A percentile compares a stretch with the other conserved stretches of the same genome.
Evolutionary conservation across 306 rosid genomes (phyloP).

Genomic region (Acacia confusa): DNA sequence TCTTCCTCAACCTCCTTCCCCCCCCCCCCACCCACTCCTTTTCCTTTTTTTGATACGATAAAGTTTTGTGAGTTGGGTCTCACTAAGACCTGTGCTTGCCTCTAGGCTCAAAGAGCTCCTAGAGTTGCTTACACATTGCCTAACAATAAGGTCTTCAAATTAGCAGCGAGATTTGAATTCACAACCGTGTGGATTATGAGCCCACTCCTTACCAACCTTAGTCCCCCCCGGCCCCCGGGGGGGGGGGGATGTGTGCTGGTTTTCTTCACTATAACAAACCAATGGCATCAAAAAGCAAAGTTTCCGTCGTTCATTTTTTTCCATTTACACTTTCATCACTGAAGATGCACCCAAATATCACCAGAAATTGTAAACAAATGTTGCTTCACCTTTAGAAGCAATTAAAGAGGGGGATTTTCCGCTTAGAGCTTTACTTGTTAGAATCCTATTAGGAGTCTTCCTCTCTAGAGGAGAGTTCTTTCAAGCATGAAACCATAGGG

Average conservation of each 20-base stretch:
- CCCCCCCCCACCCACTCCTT: not conserved
- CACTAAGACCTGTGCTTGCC: too few species aligned
- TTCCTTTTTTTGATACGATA: too few species aligned
- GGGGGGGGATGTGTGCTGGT: too few species aligned
- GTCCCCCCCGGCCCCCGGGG: not conserved
- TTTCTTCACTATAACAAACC: not conserved
- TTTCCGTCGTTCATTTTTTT: not conserved
- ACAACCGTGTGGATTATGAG: too few species aligned
- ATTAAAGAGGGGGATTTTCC: not conserved
- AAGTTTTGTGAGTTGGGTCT: too few species aligned
- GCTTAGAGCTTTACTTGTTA: not conserved
- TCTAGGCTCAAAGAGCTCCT: too few species aligned
- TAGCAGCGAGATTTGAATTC: too few species aligned
- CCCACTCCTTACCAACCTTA: too few species aligned
- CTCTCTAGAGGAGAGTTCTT: not conserved
- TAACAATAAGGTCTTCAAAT: too few species aligned
- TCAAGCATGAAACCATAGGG: not conserved
- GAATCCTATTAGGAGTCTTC: not conserved
- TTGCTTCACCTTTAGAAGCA: not conserved
- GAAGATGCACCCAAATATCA: not conserved
- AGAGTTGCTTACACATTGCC: too few species aligned
- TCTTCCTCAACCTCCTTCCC: not conserved
- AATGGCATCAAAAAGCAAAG: not conserved
- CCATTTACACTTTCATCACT: not conserved
- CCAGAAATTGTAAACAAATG: not conserved